Evolutionary conservation across 345 rosid genomes (phyloP).

Genomic region (Salix suchowensis): DNA sequence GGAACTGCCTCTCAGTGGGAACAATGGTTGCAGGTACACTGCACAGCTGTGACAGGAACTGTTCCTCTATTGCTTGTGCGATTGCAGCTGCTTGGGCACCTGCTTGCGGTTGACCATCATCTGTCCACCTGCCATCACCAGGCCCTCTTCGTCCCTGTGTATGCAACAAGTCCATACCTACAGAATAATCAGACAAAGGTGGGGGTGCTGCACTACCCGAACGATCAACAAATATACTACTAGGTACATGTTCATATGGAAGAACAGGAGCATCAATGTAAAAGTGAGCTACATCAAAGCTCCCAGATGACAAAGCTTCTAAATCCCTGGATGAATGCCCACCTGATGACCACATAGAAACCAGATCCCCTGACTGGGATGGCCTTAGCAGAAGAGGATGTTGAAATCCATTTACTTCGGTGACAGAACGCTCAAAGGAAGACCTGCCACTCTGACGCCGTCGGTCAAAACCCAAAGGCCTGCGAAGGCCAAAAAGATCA

Average conservation of each 20-base stretch:
- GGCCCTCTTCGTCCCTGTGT: slow-evolving; percentile 69
- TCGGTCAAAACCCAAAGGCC: slow-evolving; percentile 85
- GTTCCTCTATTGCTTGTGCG: slow-evolving; percentile 87
- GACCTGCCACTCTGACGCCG: slow-evolving; percentile 73
- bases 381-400: slow-evolving; percentile 91
- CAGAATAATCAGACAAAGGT: slow-evolving; percentile 75
- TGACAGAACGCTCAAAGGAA: slow-evolving; percentile 63
- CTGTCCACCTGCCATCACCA: slow-evolving; percentile 89
- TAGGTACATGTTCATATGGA: slow-evolving; percentile 64
- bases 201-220: slow-evolving; percentile 61
- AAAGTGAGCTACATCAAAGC: slow-evolving; percentile 72
- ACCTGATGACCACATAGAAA: slow-evolving; percentile 59
- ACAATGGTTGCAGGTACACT: slow-evolving; percentile 41
- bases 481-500: slow-evolving; percentile 83
- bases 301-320: slow-evolving; percentile 62
- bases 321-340: slow-evolving; percentile 69
- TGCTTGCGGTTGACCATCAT: slow-evolving; percentile 91
- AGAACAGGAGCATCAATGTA: slow-evolving; percentile 90
- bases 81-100: slow-evolving; percentile 71
- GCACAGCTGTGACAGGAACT: slow-evolving; percentile 61
- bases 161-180: slow-evolving; percentile 67
- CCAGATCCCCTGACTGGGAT: slow-evolving; percentile 60
- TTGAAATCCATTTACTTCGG: slow-evolving; percentile 79
- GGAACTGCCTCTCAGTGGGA: slow-evolving; percentile 56
- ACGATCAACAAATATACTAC: slow-evolving; percentile 66